phyloP scores from a whole-genome alignment of 2,329 filamentous ascomycete species.

The Trichophyton simii region DNA sequence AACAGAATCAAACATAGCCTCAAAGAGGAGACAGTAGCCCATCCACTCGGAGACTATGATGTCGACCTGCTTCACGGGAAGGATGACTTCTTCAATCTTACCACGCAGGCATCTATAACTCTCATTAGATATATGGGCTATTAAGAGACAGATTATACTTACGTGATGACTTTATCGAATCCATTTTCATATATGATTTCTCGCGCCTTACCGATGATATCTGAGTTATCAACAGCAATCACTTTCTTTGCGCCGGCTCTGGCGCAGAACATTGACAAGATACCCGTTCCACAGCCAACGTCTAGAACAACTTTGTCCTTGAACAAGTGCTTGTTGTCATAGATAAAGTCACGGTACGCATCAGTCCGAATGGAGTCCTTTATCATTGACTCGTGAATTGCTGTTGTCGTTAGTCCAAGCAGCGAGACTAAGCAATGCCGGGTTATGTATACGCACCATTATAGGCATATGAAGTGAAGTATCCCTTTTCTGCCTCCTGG shows the following conservation, averaged over 20 bases:
- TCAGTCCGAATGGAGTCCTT: constrained; percentile 82
- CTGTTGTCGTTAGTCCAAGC: constrained; percentile 31
- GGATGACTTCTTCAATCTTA: constrained; percentile 72
- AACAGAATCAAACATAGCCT: constrained; percentile 91
- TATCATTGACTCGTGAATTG: constrained; percentile 92
- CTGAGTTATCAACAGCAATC: constrained; percentile 82
- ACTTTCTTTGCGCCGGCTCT: constrained; percentile 77
- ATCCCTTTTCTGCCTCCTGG: constrained; percentile 45
- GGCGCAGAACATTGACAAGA: constrained; percentile 88
- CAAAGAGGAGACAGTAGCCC: constrained; percentile 86
- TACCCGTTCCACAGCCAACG: constrained; percentile 75
- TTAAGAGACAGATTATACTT: constrained; percentile 8
- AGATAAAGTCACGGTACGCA: constrained; percentile 89
- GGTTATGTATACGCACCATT: constrained; percentile 44
- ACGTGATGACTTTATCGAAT: constrained; percentile 58
- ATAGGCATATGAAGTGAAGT: constrained; percentile 53
- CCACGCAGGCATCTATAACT: constrained; percentile 54
- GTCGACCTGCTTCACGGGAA: constrained; percentile 71
- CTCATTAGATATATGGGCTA: not conserved
- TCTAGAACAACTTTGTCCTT: constrained; percentile 77
- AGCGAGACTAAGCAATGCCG: not conserved
- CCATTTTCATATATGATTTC: constrained; percentile 76
- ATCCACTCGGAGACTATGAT: constrained; percentile 98
- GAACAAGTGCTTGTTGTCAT: constrained; percentile 79
- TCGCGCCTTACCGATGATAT: constrained; percentile 74